Percentiles rank a stretch among this genome's conserved stretches.
Conservation (phyloP, 371 early-diverging fungal genomes). For the Fennellomyces sp. region DNA sequence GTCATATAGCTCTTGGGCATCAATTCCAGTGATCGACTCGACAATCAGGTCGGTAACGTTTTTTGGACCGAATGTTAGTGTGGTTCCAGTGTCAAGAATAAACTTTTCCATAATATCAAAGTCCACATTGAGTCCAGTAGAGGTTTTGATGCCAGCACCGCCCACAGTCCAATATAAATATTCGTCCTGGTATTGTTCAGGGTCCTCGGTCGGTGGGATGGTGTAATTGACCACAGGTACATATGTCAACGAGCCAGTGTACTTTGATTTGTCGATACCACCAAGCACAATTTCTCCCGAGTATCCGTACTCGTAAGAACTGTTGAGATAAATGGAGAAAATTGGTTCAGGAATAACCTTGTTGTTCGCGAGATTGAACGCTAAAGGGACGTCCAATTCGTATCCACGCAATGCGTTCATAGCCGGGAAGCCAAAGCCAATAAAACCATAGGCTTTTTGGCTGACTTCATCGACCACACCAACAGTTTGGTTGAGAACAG, state of each 20-base stretch:
- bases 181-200: slow-evolving; percentile 1
- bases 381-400: slow-evolving; percentile 24
- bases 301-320: slow-evolving; percentile 9
- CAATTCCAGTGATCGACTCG: slow-evolving; percentile 12
- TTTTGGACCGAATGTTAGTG: slow-evolving; percentile 39
- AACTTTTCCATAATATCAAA: slow-evolving; percentile 20
- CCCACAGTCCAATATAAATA: slow-evolving; percentile 42
- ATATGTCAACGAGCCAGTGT: slow-evolving; percentile 46
- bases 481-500: slow-evolving; percentile 26
- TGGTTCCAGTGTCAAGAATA: slow-evolving; percentile 51
- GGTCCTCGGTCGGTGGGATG: too few relatives aligned
- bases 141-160: slow-evolving; percentile 13
- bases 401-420: slow-evolving; percentile 20
- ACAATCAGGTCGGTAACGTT: slow-evolving; percentile 22
- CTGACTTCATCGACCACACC: slow-evolving; percentile 28
- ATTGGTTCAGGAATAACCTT: slow-evolving; percentile 33
- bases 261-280: slow-evolving; percentile 53
- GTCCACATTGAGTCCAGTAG: neutral
- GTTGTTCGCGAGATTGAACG: slow-evolving; percentile 26
- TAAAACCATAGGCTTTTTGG: slow-evolving; percentile 32
- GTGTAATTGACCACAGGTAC: slow-evolving; percentile 25
- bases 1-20: neutral
- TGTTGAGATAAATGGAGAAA: slow-evolving; percentile 39
- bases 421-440: slow-evolving; percentile 37
- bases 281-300: slow-evolving; percentile 38